phyloP scores from a whole-genome alignment of 176 grass and related monocot genomes.

The Triticum timopheevii region DNA sequence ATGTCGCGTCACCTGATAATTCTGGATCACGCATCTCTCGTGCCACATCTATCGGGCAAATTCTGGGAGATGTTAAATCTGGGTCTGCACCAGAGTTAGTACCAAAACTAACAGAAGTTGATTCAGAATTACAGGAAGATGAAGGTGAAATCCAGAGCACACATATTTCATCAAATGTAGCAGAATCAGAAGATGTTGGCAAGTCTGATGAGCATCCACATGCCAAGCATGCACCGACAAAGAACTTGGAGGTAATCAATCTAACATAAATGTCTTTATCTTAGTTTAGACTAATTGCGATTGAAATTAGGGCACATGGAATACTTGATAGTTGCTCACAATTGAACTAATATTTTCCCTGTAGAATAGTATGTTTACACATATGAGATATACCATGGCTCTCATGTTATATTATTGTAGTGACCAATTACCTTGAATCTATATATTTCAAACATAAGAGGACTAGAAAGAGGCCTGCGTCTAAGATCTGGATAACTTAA shows the following conservation, averaged over 20 bases:
- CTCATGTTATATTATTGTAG: background rate
- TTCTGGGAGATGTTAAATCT: constrained; percentile 50
- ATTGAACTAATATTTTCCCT: background rate
- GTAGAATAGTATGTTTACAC: background rate
- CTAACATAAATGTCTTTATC: constrained; percentile 15
- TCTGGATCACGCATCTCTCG: constrained; percentile 41
- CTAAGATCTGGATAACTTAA: background rate
- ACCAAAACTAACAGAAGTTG: constrained; percentile 5
- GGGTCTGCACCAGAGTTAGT: constrained; percentile 25
- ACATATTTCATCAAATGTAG: constrained; percentile 7
- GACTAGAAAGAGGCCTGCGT: background rate
- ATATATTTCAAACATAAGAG: constrained; percentile 3
- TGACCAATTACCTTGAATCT: constrained; percentile 4
- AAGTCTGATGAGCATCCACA: constrained; percentile 17
- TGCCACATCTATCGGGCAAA: constrained; percentile 48
- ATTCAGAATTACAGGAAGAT: constrained; percentile 33
- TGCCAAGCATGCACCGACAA: constrained; percentile 16
- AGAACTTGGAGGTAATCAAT: constrained; percentile 61
- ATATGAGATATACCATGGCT: background rate
- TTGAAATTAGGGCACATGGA: constrained; percentile 6
- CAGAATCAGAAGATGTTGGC: constrained; percentile 21
- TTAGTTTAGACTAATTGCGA: constrained; percentile 4
- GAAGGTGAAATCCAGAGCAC: constrained; percentile 16
- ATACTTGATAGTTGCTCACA: constrained; percentile 12
- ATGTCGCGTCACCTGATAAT: constrained; percentile 20